Conservation (phyloP, 2,329 filamentous ascomycete species). For the Shiraia bambusicola region DNA sequence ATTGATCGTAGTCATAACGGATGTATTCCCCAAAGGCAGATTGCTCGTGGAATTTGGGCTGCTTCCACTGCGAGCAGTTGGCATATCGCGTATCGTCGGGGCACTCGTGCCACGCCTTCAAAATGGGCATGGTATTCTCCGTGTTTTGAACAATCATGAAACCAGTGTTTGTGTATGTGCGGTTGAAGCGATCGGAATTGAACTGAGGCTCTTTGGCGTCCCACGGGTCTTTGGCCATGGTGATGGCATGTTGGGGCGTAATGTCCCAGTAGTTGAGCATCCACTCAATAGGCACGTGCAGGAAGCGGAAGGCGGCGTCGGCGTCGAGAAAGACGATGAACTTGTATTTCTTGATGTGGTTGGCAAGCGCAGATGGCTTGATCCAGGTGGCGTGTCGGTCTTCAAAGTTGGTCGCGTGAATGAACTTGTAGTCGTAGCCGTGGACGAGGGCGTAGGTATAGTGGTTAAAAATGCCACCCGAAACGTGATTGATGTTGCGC, state of each 20-base stretch:
- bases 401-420: slow-evolving; percentile 45
- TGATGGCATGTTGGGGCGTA: slow-evolving; percentile 45
- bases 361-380: slow-evolving; percentile 45
- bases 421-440: slow-evolving; percentile 54
- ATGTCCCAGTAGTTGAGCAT: slow-evolving; percentile 55
- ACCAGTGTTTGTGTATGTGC: slow-evolving; percentile 53
- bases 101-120: slow-evolving; percentile 52
- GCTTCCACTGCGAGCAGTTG: slow-evolving; percentile 43
- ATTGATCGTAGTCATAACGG: slow-evolving; percentile 43
- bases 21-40: slow-evolving; percentile 44
- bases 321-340: slow-evolving; percentile 54
- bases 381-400: slow-evolving; percentile 52
- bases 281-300: slow-evolving; percentile 53
- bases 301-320: slow-evolving; percentile 50
- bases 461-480: slow-evolving; percentile 42
- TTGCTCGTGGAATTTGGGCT: slow-evolving; percentile 43
- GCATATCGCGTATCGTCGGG: slow-evolving; percentile 39
- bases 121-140: slow-evolving; percentile 50
- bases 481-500: slow-evolving; percentile 41
- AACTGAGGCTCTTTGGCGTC: slow-evolving; percentile 30
- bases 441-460: slow-evolving; percentile 48
- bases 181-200: slow-evolving; percentile 48
- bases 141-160: slow-evolving; percentile 59
- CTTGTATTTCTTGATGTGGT: slow-evolving; percentile 43
- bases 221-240: slow-evolving; percentile 51